Evolutionary conservation across 768 basidiomycete species (phyloP).

Genomic region (Tylopilus cervinicoccineus): DNA sequence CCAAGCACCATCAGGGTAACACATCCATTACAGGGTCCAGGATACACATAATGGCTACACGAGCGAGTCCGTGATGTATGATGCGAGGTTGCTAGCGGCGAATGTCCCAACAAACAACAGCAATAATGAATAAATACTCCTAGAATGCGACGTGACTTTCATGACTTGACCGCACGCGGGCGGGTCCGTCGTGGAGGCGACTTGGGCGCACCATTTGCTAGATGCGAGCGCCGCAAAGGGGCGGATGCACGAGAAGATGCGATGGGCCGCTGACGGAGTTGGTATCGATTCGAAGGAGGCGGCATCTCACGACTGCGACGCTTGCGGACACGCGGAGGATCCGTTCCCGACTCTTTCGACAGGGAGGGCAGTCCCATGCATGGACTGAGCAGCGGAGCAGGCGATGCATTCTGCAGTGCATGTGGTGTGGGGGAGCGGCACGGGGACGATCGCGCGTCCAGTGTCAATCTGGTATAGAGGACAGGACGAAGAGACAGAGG

Average conservation of each 20-base stretch:
- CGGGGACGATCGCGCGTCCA: slow-evolving; percentile 20
- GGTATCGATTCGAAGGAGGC: slow-evolving; percentile 22
- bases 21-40: slow-evolving; percentile 6
- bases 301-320: slow-evolving; percentile 9
- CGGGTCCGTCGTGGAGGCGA: slow-evolving; percentile 14
- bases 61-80: neutral
- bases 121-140: slow-evolving; percentile 34
- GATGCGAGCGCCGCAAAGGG: slow-evolving; percentile 19
- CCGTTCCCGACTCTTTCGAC: slow-evolving; percentile 4
- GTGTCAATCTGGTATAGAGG: slow-evolving; percentile 36
- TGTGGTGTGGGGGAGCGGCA: slow-evolving; percentile 2
- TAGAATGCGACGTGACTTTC: neutral
- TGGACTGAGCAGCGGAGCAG: slow-evolving; percentile 6
- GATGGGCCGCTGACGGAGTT: slow-evolving; percentile 28
- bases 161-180: slow-evolving; percentile 9
- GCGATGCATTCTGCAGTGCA: slow-evolving; percentile 5
- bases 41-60: slow-evolving; percentile 14
- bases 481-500: slow-evolving; percentile 27
- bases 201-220: slow-evolving; percentile 9
- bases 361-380: slow-evolving; percentile 8
- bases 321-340: slow-evolving; percentile 7
- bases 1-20: neutral
- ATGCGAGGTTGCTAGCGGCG: slow-evolving; percentile 2
- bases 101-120: slow-evolving; percentile 25
- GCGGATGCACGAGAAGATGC: slow-evolving; percentile 11